Conservation (phyloP, 75 land plant genomes). For the Pinus tabuliformis region DNA sequence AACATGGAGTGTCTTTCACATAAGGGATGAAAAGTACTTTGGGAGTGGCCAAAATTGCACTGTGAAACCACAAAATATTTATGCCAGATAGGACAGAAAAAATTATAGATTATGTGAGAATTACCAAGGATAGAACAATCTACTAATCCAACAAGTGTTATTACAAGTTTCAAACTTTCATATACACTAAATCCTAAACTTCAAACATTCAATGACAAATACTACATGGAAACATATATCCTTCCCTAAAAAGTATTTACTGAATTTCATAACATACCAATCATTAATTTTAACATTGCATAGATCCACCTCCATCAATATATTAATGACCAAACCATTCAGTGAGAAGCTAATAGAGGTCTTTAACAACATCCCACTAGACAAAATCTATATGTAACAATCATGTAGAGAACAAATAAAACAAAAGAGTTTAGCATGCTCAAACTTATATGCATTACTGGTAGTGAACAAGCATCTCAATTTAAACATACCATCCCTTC, state of each 20-base stretch:
- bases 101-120: background rate
- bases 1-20: conserved; percentile 82
- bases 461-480: background rate
- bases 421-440: too few species aligned
- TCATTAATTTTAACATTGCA: background rate
- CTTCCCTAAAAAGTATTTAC: conserved; percentile 45
- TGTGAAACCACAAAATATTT: conserved; percentile 19
- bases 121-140: background rate
- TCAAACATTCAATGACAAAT: conserved; percentile 73
- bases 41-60: conserved; percentile 90
- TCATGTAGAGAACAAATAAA: background rate
- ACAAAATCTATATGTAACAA: background rate
- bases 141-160: background rate
- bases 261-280: conserved; percentile 15
- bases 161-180: background rate
- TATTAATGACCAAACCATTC: background rate
- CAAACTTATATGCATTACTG: conserved; percentile 1
- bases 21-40: conserved; percentile 73
- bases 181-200: conserved; percentile 37
- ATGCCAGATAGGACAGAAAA: background rate
- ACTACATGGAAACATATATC: conserved; percentile 37
- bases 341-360: background rate
- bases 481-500: conserved; percentile 77
- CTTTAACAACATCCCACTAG: background rate
- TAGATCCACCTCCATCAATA: background rate